Evolutionary conservation across 768 basidiomycete genomes (phyloP).

Genomic region (Boletus subcaerulescens): DNA sequence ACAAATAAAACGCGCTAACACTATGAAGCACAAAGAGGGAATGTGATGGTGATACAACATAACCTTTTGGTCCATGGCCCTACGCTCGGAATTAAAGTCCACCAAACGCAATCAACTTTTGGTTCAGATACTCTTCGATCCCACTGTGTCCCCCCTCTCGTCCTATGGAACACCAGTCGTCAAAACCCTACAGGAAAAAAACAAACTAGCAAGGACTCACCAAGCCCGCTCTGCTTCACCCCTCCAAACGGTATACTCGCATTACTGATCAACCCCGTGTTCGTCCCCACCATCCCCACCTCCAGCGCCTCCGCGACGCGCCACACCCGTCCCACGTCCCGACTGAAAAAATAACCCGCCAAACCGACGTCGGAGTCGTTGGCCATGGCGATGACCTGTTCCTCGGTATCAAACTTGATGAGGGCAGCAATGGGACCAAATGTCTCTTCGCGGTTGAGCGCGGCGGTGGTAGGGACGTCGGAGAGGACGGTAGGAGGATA

Average conservation of each 20-base stretch:
- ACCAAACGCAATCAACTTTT: constrained; percentile 79
- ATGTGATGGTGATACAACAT: not conserved
- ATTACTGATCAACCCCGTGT: constrained; percentile 77
- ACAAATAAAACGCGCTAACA: no score
- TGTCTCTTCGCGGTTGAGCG: constrained; percentile 81
- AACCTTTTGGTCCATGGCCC: not conserved
- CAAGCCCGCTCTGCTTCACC: constrained; percentile 83
- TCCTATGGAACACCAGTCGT: constrained; percentile 37
- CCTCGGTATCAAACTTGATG: constrained; percentile 89
- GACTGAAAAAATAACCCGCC: constrained; percentile 91
- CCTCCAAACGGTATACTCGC: constrained; percentile 87
- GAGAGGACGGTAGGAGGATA: constrained; percentile 86
- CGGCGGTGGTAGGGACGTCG: constrained; percentile 71
- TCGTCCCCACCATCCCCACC: constrained; percentile 89
- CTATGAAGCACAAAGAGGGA: not conserved
- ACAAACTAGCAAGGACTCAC: constrained; percentile 27
- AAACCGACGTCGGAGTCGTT: constrained; percentile 83
- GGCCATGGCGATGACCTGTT: constrained; percentile 83
- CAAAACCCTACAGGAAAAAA: not conserved
- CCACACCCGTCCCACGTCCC: constrained; percentile 88
- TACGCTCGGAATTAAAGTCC: constrained; percentile 42
- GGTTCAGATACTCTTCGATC: constrained; percentile 84
- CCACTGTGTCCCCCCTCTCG: constrained; percentile 82
- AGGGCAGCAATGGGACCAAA: constrained; percentile 92
- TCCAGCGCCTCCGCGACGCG: constrained; percentile 92